phyloP scores from a whole-genome alignment of 495 filamentous ascomycete species.

The Penicillium egyptiacum region DNA sequence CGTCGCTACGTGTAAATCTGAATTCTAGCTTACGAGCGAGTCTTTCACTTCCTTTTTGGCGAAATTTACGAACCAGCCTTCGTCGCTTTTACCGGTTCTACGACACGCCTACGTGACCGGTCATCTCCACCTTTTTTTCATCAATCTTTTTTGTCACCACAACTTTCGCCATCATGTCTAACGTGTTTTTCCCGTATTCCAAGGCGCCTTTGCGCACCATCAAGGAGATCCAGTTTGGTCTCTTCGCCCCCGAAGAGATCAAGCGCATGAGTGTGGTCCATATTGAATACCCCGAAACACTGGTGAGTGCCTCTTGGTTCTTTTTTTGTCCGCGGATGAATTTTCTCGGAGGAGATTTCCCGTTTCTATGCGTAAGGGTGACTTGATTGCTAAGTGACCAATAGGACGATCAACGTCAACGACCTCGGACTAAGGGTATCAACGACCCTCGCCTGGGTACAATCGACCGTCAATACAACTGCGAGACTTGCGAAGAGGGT shows the following conservation, averaged over 20 bases:
- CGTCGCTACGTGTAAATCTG: slow-evolving; percentile 29
- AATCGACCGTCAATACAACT: slow-evolving; percentile 90
- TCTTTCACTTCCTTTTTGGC: slow-evolving; percentile 26
- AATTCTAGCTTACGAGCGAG: slow-evolving; percentile 18
- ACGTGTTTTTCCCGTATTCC: slow-evolving; percentile 86
- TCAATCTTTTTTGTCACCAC: slow-evolving; percentile 19
- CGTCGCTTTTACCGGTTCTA: slow-evolving; percentile 17
- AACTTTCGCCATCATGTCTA: slow-evolving; percentile 71
- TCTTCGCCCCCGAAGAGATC: slow-evolving; percentile 94
- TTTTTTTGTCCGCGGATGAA: not conserved
- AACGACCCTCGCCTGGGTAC: slow-evolving; percentile 94
- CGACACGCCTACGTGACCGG: slow-evolving; percentile 11
- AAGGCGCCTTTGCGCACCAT: slow-evolving; percentile 94
- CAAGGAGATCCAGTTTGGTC: slow-evolving; percentile 97
- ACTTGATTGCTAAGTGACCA: slow-evolving; percentile 25
- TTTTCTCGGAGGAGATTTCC: not conserved
- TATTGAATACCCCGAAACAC: slow-evolving; percentile 94
- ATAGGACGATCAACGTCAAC: slow-evolving; percentile 81
- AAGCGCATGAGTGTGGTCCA: slow-evolving; percentile 94
- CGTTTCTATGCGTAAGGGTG: slow-evolving; percentile 10
- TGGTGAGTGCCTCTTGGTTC: slow-evolving; percentile 54
- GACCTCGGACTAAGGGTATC: slow-evolving; percentile 82
- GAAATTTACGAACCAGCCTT: slow-evolving; percentile 20
- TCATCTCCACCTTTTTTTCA: slow-evolving; percentile 12
- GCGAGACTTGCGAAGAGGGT: slow-evolving; percentile 89